Evolutionary conservation across 1,284 basidiomycete genomes (phyloP), one percentile per base, ranked within the genome.

Genomic region (Stygiomarasmius scandens): DNA sequence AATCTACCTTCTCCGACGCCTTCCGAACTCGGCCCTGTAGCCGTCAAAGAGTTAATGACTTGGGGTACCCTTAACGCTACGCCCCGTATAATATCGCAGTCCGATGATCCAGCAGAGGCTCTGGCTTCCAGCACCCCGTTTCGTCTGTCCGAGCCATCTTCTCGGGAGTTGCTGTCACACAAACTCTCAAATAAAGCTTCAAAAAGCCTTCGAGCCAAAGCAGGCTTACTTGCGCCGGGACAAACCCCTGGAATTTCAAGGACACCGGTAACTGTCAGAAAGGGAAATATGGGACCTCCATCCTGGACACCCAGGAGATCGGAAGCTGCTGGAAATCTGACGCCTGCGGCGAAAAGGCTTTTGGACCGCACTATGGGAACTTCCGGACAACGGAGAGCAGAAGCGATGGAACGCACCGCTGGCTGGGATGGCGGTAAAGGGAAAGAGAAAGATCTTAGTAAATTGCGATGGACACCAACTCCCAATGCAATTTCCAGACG

Each of bases 51-150:
- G 63, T 83, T 97, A 20, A 93, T 96, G 89, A 97, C 95, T 9
- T 94, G 92, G 92, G 95, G 95, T 5, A 93, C 92, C 20, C 79
- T 96, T 12, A 86, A 88, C 59, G 87, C 90, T 12, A 96, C 95
- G 11, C 95, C 93, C 8, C 86, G 93, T 48, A 81, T 95, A 10
- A 81, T 96, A 34, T 89, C 89, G 24, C 81, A 83, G 55, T 75
- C 81, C 0, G 87, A 87, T 54, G 83, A 87, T 53, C 73, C 77
- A 14, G 70, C 74, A 8, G 81, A 75, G 19, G 46, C 43, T 59
- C 63, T 78, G 50, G 77, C 78, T 19, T 23, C 77, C 81, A 4
- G 77, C 67, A 86, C 86, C 32, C 84, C 87, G 0, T 95, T 94
- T 72, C 87, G 82, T 51, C 79, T 95, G 53, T 80, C 85, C 3